phyloP scores from a whole-genome alignment of 441 rosid species.

The Gossypium trilobum region DNA sequence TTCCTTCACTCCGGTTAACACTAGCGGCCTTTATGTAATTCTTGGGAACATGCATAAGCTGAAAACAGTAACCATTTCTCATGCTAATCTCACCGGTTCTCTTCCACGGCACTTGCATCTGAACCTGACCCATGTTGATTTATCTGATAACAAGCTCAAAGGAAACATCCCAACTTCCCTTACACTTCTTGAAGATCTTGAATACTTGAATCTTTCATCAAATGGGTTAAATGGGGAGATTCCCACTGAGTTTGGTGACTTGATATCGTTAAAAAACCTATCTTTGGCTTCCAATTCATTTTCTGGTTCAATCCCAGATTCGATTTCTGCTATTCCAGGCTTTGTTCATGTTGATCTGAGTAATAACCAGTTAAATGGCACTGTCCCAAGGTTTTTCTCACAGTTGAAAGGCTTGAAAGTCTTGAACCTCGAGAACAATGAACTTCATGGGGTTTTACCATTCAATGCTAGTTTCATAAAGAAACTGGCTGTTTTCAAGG shows the following conservation, averaged over 20 bases:
- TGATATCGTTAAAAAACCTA: constrained; percentile 55
- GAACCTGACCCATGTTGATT: constrained; percentile 68
- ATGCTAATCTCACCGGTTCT: constrained; percentile 57
- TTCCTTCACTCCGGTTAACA: constrained; percentile 41
- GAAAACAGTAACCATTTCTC: constrained; percentile 48
- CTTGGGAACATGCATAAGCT: constrained; percentile 58
- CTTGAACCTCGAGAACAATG: constrained; percentile 63
- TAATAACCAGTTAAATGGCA: constrained; percentile 77
- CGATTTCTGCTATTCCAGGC: constrained; percentile 63
- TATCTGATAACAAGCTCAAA: constrained; percentile 58
- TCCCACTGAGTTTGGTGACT: constrained; percentile 56
- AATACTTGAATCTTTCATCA: constrained; percentile 50
- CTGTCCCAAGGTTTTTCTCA: constrained; percentile 62
- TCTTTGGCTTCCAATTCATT: constrained; percentile 65
- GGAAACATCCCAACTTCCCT: constrained; percentile 68
- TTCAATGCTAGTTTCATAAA: constrained; percentile 65
- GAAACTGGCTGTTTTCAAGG: constrained; percentile 52
- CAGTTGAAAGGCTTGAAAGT: constrained; percentile 54
- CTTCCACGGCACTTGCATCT: constrained; percentile 43
- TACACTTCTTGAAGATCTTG: constrained; percentile 56
- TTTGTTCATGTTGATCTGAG: constrained; percentile 74
- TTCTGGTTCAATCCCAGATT: constrained; percentile 73
- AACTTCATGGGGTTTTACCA: constrained; percentile 69
- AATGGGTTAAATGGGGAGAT: constrained; percentile 59
- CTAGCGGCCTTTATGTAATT: constrained; percentile 64